These are phyloP conservation scores for Aspergillus haitiensis DNA, from an alignment of 495 filamentous ascomycete species.

Conservation along the genomic window DNA sequence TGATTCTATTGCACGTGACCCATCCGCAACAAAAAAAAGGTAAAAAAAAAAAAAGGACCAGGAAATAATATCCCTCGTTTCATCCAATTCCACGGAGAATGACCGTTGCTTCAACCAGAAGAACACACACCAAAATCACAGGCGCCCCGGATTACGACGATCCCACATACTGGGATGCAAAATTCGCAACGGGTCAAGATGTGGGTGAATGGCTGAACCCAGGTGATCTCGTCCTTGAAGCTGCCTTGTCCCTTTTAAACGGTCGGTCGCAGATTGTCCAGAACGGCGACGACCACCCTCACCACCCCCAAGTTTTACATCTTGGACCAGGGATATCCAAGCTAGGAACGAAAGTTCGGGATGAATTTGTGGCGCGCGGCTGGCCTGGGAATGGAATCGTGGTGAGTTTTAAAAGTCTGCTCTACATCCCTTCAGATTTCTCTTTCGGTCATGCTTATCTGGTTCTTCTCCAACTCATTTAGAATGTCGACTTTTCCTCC, in stretches of 20 bases:
- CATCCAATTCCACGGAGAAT: constrained; percentile 14
- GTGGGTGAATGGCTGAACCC: constrained; percentile 48
- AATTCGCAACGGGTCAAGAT: constrained; percentile 44
- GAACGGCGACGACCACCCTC: not conserved
- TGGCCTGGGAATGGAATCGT: constrained; percentile 41
- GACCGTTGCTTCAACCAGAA: constrained; percentile 11
- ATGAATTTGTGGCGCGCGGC: constrained; percentile 30
- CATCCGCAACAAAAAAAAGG: no score
- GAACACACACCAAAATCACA: constrained; percentile 27
- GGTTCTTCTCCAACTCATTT: not conserved
- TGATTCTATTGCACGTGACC: no score
- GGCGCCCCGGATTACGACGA: constrained; percentile 46
- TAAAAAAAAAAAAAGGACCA: no score
- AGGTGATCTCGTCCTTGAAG: constrained; percentile 37
- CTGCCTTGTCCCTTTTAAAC: constrained; percentile 33
- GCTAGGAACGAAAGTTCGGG: constrained; percentile 36
- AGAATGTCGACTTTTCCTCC: constrained; percentile 48
- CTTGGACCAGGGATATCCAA: constrained; percentile 44
- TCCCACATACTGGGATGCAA: constrained; percentile 39
- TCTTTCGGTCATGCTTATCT: not conserved
- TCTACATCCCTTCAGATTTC: not conserved
- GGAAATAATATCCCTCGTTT: not conserved
- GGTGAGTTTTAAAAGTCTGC: constrained; percentile 24
- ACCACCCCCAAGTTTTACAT: constrained; percentile 36
- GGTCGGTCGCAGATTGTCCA: not conserved